Percentiles rank a stretch among this genome's conserved stretches.
Evolutionary conservation across 345 rosid genomes (phyloP).

Genomic region (Syzygium grande): DNA sequence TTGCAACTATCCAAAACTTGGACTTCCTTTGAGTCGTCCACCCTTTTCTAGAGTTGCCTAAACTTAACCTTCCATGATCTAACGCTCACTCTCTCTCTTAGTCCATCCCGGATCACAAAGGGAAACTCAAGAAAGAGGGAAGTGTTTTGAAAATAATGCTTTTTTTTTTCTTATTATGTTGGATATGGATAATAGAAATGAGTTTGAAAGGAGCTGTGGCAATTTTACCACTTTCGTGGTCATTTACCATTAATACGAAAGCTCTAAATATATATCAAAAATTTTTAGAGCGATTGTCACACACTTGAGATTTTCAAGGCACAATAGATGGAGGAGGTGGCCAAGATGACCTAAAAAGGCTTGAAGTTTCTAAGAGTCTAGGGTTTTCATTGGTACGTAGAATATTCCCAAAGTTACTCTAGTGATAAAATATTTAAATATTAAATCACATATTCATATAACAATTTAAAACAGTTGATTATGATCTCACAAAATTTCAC

Average conservation of each 20-base stretch:
- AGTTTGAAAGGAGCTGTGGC: not conserved
- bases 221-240: not conserved
- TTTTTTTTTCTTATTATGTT: not conserved
- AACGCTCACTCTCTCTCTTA: not conserved
- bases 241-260: not conserved
- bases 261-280: not conserved
- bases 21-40: not conserved
- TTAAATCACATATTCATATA: too few relatives aligned
- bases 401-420: not conserved
- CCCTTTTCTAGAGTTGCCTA: not conserved
- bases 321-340: not conserved
- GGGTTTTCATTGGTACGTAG: not conserved
- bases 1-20: not conserved
- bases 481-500: too few relatives aligned
- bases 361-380: not conserved
- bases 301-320: not conserved
- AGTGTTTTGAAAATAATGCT: not conserved
- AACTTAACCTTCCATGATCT: not conserved
- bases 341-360: not conserved
- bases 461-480: too few relatives aligned
- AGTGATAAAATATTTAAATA: too few relatives aligned
- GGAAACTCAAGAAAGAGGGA: not conserved
- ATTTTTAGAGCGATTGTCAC: not conserved
- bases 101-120: not conserved
- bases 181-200: not conserved